These are phyloP conservation scores for Kluyveromyces wickerhamii DNA, from an alignment of 805 yeast genomes.

Conservation along the genomic window DNA sequence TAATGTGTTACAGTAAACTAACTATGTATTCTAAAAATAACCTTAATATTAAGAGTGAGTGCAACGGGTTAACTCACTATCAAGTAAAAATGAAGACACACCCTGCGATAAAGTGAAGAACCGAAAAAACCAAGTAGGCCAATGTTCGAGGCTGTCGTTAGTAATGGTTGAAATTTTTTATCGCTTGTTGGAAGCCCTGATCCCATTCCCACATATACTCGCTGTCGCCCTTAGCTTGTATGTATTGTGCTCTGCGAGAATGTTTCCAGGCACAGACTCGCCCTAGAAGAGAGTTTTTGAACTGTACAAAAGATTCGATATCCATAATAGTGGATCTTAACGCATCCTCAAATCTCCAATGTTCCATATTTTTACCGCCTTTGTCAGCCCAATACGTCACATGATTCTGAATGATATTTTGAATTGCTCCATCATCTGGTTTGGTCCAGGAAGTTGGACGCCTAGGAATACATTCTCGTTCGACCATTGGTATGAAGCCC, in stretches of 20 bases:
- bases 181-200: slow-evolving; percentile 73
- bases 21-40: no score
- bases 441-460: slow-evolving; percentile 13
- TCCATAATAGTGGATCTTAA: slow-evolving; percentile 71
- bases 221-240: slow-evolving; percentile 45
- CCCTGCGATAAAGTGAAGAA: no score
- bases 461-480: slow-evolving; percentile 47
- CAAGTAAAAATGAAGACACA: no score
- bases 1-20: no score
- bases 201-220: slow-evolving; percentile 79
- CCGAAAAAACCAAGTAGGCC: no score
- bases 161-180: slow-evolving; percentile 18
- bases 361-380: slow-evolving; percentile 57
- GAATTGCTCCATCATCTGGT: slow-evolving; percentile 31
- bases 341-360: slow-evolving; percentile 75
- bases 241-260: slow-evolving; percentile 58
- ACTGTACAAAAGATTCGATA: slow-evolving; percentile 55
- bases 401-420: slow-evolving; percentile 36
- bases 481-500: slow-evolving; percentile 79
- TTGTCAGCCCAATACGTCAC: slow-evolving; percentile 61
- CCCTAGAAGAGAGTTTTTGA: slow-evolving; percentile 67
- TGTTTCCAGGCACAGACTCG: slow-evolving; percentile 60
- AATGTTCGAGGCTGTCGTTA: no score
- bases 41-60: background rate
- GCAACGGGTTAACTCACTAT: background rate